Evolutionary conservation across 1,284 basidiomycete genomes (phyloP).

Genomic region (Ganoderma lingzhi): DNA sequence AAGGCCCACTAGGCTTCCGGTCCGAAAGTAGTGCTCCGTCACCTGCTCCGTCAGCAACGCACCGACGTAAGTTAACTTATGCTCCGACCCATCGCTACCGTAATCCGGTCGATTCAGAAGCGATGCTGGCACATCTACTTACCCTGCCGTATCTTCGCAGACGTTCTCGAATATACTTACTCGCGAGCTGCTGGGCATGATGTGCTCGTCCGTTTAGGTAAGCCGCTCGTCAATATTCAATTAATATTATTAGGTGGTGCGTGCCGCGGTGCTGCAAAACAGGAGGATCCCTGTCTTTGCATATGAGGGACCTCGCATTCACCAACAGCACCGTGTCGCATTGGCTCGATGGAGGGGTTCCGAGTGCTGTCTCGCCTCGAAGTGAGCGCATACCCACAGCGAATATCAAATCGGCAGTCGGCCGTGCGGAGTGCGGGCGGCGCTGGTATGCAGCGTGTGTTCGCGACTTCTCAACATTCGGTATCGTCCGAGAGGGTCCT

Average conservation of each 20-base stretch:
- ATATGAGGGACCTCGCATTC: neutral
- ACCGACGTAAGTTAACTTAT: neutral
- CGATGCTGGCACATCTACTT: conserved; percentile 3
- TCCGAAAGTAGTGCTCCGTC: neutral
- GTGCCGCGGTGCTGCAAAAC: neutral
- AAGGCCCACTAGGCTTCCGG: neutral
- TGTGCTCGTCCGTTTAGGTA: conserved; percentile 6
- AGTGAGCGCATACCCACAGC: neutral
- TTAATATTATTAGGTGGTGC: neutral
- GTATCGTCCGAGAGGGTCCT: neutral
- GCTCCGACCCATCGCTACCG: neutral
- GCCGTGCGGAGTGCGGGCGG: neutral
- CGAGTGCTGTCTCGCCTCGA: neutral
- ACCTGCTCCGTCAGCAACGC: neutral
- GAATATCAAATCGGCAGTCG: neutral
- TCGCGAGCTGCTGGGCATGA: neutral
- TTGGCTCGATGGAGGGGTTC: neutral
- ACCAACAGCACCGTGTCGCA: neutral
- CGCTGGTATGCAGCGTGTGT: neutral
- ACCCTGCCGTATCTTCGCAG: neutral
- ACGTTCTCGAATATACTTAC: neutral
- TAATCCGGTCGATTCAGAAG: conserved; percentile 1
- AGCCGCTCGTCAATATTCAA: neutral
- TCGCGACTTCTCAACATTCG: neutral
- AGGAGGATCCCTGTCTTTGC: neutral